Evolutionary conservation across 148 eudicot genomes (phyloP), one percentile per base, ranked within the genome.

Genomic region (Rhododendron mucronatum): DNA sequence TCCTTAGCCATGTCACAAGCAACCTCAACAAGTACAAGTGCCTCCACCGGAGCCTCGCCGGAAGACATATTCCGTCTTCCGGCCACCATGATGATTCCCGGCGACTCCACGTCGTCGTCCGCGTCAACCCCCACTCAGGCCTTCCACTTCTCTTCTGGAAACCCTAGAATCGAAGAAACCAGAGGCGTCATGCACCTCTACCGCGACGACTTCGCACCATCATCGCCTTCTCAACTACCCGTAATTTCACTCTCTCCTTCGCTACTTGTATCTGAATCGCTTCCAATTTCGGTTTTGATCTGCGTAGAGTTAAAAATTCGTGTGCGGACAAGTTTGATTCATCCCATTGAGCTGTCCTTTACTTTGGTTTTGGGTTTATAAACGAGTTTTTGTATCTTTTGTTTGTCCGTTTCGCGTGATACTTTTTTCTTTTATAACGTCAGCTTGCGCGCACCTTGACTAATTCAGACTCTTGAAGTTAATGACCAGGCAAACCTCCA

Each of bases 81-180:
- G 16, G 15, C 82, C 2, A 51, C 79, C 33, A 28, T 28, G 75
- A 80, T 87, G 63, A 73, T 78, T 87, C 75, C 93, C 90, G 91
- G 84, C 47, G 89, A 86, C 16, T 47, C 44, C 8, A 76, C 90
- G 35, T 50, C 89, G 15, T 73, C 90, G 71, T 83, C 90, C 3
- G 28, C 79, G 7, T 89, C 92, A 8, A 53, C 65, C 50, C 28
- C 73, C 59, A 89, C 92, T 41, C 94, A 89, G 74, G 82, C 93
- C 50, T 88, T 95, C 41, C 86, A 92, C 33, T 96, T 96, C 87
- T 92, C 98, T 7, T 96, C 97, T n/a, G 98, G 99, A 81, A 96
- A 96, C 95, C 99, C 98, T 88, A 94, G 94, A 84, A 94, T 96
- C 79, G 99, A 96, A 92, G 95, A 96, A 86, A 93, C 93, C 82